Conservation (phyloP, 192 early-diverging fungal species). For the Linderina pennispora region DNA sequence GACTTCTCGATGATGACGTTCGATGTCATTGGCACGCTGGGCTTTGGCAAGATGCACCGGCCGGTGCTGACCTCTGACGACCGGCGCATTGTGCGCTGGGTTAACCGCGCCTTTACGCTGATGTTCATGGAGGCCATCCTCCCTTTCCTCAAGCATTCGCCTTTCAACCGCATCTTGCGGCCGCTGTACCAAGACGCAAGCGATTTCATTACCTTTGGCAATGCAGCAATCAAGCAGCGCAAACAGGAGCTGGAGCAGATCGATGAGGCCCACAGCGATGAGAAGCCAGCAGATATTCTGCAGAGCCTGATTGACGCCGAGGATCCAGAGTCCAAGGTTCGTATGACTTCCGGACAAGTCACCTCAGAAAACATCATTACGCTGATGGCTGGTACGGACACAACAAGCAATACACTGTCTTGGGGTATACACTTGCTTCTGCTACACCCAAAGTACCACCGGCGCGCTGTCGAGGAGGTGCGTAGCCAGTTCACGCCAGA, state of each 20-base stretch:
- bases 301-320: slow-evolving; percentile 39
- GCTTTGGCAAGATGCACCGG: slow-evolving; percentile 20
- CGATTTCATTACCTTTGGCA: slow-evolving; percentile 16
- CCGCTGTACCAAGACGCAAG: slow-evolving; percentile 11
- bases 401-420: slow-evolving; percentile 26
- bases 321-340: slow-evolving; percentile 21
- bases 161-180: slow-evolving; percentile 6
- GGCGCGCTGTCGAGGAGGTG: slow-evolving; percentile 7
- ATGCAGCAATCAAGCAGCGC: slow-evolving; percentile 17
- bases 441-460: slow-evolving; percentile 18
- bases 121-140: slow-evolving; percentile 17
- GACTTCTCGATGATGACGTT: slow-evolving; percentile 26
- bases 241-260: background rate
- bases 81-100: slow-evolving; percentile 14
- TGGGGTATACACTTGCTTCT: slow-evolving; percentile 34
- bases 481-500: slow-evolving; percentile 7
- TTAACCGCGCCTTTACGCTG: slow-evolving; percentile 19
- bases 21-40: slow-evolving; percentile 32
- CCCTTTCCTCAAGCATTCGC: slow-evolving; percentile 12
- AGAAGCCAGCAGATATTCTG: slow-evolving; percentile 23
- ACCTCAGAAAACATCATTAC: slow-evolving; percentile 26
- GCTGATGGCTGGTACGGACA: slow-evolving; percentile 35
- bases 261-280: background rate
- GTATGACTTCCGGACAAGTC: slow-evolving; percentile 26
- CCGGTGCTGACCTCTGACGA: slow-evolving; percentile 19